A percentile compares a stretch with the other conserved stretches of the same genome.
Conservation (phyloP, 2,329 filamentous ascomycete genomes). For the Scleromitrula shiraiana region DNA sequence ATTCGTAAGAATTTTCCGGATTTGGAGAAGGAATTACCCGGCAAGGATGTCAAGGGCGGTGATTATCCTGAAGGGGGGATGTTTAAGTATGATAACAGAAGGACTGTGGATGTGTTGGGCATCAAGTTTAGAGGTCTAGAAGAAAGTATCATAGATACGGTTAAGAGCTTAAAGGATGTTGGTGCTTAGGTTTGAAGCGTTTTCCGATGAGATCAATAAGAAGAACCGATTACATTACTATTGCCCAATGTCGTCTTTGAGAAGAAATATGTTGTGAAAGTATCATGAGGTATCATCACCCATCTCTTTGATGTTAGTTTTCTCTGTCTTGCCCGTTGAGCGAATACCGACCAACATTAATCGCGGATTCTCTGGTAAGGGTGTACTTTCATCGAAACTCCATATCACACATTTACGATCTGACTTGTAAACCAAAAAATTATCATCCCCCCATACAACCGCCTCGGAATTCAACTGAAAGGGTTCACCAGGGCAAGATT, state of each 20-base stretch:
- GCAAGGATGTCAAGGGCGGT: slow-evolving; percentile 31
- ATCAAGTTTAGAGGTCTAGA: slow-evolving; percentile 51
- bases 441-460: neutral
- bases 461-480: no score
- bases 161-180: slow-evolving; percentile 33
- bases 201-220: no score
- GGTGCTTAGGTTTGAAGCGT: slow-evolving; percentile 2
- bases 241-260: no score
- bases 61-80: slow-evolving; percentile 34
- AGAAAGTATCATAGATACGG: slow-evolving; percentile 51
- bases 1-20: slow-evolving; percentile 48
- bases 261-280: no score
- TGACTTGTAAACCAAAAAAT: neutral
- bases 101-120: slow-evolving; percentile 48
- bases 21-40: slow-evolving; percentile 40
- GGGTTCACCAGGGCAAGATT: no score
- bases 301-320: no score
- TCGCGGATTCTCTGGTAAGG: no score
- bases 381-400: neutral
- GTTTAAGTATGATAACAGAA: slow-evolving; percentile 48
- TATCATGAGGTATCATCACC: no score
- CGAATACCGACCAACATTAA: no score
- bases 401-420: neutral
- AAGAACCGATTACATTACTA: no score
- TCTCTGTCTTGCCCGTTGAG: no score